Evolutionary conservation across 495 filamentous ascomycete species (phyloP).

Genomic region (Lepidopterella palustris): DNA sequence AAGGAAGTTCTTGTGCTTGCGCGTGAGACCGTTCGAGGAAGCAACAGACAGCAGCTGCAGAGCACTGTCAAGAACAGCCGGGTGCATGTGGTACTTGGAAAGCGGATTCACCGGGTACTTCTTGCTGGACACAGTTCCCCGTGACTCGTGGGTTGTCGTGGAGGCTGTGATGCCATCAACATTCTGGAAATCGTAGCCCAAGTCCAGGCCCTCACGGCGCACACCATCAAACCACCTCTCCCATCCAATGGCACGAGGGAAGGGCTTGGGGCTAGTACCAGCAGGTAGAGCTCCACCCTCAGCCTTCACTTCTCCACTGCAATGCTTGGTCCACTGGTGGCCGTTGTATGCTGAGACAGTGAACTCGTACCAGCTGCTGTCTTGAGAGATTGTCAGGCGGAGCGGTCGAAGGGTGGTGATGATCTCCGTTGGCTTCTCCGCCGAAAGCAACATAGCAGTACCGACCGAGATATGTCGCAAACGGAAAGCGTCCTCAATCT

Average conservation of each 20-base stretch:
- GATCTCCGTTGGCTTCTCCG: neutral
- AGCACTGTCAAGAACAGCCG: neutral
- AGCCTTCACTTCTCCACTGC: neutral
- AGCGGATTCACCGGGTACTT: too few species aligned
- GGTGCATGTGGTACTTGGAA: neutral
- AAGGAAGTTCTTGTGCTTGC: neutral
- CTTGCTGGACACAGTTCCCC: too few species aligned
- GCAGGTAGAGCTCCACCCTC: too few species aligned
- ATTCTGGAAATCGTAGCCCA: too few species aligned
- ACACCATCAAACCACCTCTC: too few species aligned
- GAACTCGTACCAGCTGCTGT: neutral
- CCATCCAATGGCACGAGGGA: too few species aligned
- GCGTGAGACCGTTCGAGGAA: neutral
- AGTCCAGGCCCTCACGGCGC: too few species aligned
- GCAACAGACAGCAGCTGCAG: neutral
- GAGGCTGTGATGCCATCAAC: too few species aligned
- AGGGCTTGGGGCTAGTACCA: too few species aligned
- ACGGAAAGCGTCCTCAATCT: neutral
- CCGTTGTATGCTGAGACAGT: neutral
- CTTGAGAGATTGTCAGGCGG: neutral
- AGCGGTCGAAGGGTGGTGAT: neutral
- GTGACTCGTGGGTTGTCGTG: too few species aligned
- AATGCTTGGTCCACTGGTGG: neutral
- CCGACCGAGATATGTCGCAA: neutral
- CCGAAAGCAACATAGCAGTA: constrained; percentile 1